Evolutionary conservation across 2,329 filamentous ascomycete species (phyloP).

Genomic region (Ilyonectria destructans): DNA sequence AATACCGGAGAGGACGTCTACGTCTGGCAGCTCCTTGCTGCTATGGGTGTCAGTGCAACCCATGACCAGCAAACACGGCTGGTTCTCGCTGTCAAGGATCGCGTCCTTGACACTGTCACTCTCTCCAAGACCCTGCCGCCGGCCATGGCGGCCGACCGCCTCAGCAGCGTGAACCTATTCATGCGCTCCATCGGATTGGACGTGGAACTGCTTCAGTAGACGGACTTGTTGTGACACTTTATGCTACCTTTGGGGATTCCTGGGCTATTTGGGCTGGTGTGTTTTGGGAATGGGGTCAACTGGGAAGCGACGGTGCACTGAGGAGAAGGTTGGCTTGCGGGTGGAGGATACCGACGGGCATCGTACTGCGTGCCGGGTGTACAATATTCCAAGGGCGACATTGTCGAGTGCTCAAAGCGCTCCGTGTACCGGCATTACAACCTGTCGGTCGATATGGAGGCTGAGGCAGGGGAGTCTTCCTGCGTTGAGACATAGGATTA

Average conservation of each 20-base stretch:
- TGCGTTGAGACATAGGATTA: not conserved
- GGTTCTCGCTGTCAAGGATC: conserved; percentile 96
- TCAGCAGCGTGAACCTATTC: conserved; percentile 96
- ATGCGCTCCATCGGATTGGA: conserved; percentile 99
- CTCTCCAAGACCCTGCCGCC: conserved; percentile 91
- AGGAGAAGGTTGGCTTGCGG: conserved; percentile 40
- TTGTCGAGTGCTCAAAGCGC: conserved; percentile 39
- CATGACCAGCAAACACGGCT: conserved; percentile 96
- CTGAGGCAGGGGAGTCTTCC: conserved; percentile 18
- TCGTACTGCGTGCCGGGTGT: conserved; percentile 41
- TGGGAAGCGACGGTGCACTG: conserved; percentile 40
- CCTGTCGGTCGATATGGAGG: conserved; percentile 36
- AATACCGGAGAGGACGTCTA: conserved; percentile 94
- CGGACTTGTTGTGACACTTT: conserved; percentile 32
- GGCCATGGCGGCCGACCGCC: conserved; percentile 86
- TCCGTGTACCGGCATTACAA: conserved; percentile 39
- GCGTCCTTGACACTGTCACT: conserved; percentile 94
- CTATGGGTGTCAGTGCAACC: conserved; percentile 92
- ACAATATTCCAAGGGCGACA: conserved; percentile 39
- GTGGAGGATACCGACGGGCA: conserved; percentile 39
- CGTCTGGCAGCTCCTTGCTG: conserved; percentile 97
- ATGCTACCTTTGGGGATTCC: conserved; percentile 46
- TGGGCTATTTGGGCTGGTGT: conserved; percentile 49
- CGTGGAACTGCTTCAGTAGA: conserved; percentile 78
- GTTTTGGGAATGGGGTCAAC: conserved; percentile 44